These are phyloP conservation scores for Orbilia blumenaviensis DNA, from an alignment of 2,329 filamentous ascomycete genomes.

Conservation along the genomic window DNA sequence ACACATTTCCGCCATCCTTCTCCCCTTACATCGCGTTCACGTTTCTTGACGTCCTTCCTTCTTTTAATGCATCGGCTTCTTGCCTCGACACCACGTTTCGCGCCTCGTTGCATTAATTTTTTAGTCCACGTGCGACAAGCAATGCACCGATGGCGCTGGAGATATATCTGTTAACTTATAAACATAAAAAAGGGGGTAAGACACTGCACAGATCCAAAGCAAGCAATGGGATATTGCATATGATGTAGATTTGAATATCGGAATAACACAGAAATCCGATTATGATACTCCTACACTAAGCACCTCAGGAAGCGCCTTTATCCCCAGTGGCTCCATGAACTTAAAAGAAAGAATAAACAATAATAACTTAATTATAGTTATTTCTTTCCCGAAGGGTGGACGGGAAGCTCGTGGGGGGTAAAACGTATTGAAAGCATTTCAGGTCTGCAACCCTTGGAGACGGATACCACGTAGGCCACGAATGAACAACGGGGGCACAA, in stretches of 20 bases:
- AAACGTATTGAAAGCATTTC: background rate
- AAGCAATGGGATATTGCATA: background rate
- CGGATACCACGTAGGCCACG: background rate
- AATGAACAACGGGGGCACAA: background rate
- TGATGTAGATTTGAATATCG: background rate
- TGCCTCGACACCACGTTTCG: slow-evolving; percentile 1
- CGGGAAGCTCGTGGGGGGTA: background rate
- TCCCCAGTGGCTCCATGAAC: background rate
- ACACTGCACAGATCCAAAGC: background rate
- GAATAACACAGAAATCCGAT: no score
- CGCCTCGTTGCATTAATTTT: background rate
- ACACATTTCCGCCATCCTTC: no score
- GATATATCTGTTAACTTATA: background rate
- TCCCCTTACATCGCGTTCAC: slow-evolving; percentile 9
- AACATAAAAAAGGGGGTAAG: background rate
- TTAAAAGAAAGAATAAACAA: no score
- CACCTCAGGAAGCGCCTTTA: background rate
- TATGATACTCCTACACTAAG: no score
- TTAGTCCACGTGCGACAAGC: background rate
- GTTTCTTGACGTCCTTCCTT: background rate
- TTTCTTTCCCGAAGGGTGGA: background rate
- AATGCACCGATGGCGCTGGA: background rate
- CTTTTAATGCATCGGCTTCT: slow-evolving; percentile 1
- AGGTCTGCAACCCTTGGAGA: background rate
- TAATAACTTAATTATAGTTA: no score